phyloP scores from a whole-genome alignment of 2,329 filamentous ascomycete species.

The Trichothecium roseum region DNA sequence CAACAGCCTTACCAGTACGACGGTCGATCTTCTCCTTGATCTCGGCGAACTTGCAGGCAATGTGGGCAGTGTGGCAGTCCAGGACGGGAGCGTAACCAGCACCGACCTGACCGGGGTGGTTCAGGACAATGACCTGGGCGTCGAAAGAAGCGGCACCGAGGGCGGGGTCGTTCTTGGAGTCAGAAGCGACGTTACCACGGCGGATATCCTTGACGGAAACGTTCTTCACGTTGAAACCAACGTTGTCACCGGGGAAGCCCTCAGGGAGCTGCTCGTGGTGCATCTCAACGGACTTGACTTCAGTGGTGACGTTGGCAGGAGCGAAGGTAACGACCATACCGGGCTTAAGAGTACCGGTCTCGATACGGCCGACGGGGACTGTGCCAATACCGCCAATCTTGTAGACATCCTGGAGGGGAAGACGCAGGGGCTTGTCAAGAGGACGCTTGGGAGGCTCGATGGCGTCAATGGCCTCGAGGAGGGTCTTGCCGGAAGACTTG shows the following conservation, averaged over 20 bases:
- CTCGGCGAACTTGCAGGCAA: constrained; percentile 99
- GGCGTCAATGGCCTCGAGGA: constrained; percentile 96
- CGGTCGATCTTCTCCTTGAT: constrained; percentile 99
- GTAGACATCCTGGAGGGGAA: constrained; percentile 99
- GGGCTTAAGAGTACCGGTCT: constrained; percentile 93
- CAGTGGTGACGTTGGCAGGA: constrained; percentile 97
- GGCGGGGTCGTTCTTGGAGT: constrained; percentile 99
- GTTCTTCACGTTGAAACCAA: constrained; percentile 99
- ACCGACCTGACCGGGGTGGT: constrained; percentile 99
- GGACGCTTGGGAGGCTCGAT: constrained; percentile 90
- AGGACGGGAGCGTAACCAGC: constrained; percentile 98
- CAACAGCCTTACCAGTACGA: constrained; percentile 97
- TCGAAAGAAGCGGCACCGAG: constrained; percentile 86
- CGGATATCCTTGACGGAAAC: constrained; percentile 99
- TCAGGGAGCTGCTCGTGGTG: constrained; percentile 97
- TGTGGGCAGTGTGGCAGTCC: constrained; percentile 99
- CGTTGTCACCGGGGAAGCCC: constrained; percentile 98
- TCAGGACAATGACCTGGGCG: constrained; percentile 99
- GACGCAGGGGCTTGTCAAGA: constrained; percentile 98
- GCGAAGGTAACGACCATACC: constrained; percentile 97
- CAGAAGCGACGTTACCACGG: constrained; percentile 99
- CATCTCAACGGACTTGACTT: constrained; percentile 99
- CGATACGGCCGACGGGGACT: constrained; percentile 99
- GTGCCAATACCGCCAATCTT: constrained; percentile 99
- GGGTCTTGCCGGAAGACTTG: constrained; percentile 89